A percentile compares a stretch with the other conserved stretches of the same genome.
Evolutionary conservation across 208 protist species (phyloP).

Genomic region (Leishmania braziliensis): DNA sequence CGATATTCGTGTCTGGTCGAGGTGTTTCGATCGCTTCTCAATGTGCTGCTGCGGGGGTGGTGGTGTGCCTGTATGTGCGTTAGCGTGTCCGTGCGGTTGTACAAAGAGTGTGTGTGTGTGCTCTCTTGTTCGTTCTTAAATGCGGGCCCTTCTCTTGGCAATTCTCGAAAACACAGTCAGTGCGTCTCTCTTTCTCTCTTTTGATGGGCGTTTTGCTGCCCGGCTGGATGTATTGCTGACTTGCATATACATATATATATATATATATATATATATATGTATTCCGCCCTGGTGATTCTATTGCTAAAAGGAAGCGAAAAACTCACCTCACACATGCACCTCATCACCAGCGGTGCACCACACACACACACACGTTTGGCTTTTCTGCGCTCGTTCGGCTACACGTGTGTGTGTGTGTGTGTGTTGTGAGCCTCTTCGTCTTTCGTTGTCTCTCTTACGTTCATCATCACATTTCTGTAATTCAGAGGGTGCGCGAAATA

Average conservation of each 20-base stretch:
- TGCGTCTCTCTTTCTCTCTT: background rate
- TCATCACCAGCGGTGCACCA: background rate
- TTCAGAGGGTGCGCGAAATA: background rate
- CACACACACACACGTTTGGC: background rate
- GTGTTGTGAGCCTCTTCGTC: background rate
- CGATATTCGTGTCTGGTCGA: background rate
- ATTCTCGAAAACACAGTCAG: background rate
- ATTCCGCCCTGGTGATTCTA: background rate
- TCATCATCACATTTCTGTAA: background rate
- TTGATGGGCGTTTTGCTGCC: background rate
- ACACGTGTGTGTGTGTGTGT: background rate
- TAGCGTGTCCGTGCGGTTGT: background rate
- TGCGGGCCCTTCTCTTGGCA: background rate
- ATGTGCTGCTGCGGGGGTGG: background rate
- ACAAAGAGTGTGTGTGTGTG: background rate
- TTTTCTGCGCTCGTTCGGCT: too few relatives aligned
- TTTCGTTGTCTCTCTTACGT: background rate
- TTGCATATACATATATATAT: slow-evolving; percentile 1
- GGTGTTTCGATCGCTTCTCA: background rate
- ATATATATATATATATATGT: slow-evolving; percentile 16
- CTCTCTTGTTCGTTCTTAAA: background rate
- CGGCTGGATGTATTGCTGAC: background rate
- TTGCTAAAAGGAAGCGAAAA: background rate
- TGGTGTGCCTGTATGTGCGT: background rate
- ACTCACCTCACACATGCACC: background rate